Evolutionary conservation across 768 basidiomycete species (phyloP).

Genomic region (Agaricus sinodeliciosus): DNA sequence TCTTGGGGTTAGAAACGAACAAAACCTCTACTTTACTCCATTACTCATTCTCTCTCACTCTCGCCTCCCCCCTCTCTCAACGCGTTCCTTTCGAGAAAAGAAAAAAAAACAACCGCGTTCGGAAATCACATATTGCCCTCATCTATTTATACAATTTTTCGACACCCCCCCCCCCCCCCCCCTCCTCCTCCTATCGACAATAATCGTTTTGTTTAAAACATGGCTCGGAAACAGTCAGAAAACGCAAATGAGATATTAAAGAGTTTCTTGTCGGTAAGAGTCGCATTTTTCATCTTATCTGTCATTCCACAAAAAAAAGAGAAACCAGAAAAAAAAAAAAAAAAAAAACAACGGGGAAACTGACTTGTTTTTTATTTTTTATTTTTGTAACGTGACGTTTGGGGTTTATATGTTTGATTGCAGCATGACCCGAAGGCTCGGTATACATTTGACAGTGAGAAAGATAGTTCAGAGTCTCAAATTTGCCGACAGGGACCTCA

Average conservation of each 20-base stretch:
- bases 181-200: too few relatives aligned
- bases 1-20: background rate
- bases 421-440: slow-evolving; percentile 42
- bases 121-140: too few relatives aligned
- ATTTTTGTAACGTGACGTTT: background rate
- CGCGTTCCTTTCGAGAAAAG: too few relatives aligned
- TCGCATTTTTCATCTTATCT: background rate
- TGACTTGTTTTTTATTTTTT: too few relatives aligned
- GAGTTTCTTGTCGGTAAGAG: slow-evolving; percentile 35
- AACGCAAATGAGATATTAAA: slow-evolving; percentile 26
- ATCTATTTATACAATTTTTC: too few relatives aligned
- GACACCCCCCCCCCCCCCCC: too few relatives aligned
- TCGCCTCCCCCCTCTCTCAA: background rate
- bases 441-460: slow-evolving; percentile 61
- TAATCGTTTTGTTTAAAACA: background rate
- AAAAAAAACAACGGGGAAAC: too few relatives aligned
- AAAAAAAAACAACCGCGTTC: too few relatives aligned
- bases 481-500: slow-evolving; percentile 45
- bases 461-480: slow-evolving; percentile 49
- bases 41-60: too few relatives aligned
- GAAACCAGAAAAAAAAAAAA: too few relatives aligned
- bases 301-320: background rate
- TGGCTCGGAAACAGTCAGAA: background rate
- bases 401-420: background rate
- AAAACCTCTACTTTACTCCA: background rate